Percentiles rank a stretch among this genome's conserved stretches.
These are phyloP conservation scores for Hymenotorrendiella dingleyae DNA, from an alignment of 2,329 filamentous ascomycete species.

Conservation along the genomic window DNA sequence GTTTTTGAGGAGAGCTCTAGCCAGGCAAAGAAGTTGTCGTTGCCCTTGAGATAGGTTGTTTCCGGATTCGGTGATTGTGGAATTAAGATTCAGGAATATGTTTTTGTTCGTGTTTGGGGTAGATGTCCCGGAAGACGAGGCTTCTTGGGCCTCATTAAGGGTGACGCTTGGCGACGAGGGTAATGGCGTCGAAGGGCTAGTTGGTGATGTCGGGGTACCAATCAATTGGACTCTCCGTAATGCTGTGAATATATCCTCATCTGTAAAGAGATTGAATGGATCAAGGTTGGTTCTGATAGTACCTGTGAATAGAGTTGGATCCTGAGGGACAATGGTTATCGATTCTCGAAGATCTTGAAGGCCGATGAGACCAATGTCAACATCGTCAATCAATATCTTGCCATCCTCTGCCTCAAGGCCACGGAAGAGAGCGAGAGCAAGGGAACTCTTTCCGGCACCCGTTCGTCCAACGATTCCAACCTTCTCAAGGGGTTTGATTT, in stretches of 20 bases:
- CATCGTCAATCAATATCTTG: conserved; percentile 80
- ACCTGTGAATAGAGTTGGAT: conserved; percentile 89
- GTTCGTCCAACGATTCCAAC: conserved; percentile 95
- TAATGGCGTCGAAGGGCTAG: conserved; percentile 29
- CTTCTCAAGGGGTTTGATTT: conserved; percentile 80
- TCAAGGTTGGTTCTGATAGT: conserved; percentile 91
- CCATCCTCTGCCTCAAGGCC: conserved; percentile 87
- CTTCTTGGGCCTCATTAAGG: conserved; percentile 26
- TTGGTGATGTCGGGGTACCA: conserved; percentile 37
- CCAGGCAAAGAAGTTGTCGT: conserved; percentile 87
- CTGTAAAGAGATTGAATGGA: conserved; percentile 81
- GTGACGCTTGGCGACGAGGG: conserved; percentile 24
- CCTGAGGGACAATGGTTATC: conserved; percentile 96
- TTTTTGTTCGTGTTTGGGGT: conserved; percentile 76
- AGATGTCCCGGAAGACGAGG: conserved; percentile 23
- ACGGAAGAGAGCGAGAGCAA: conserved; percentile 88
- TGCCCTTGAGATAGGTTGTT: conserved; percentile 95
- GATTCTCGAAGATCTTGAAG: conserved; percentile 88
- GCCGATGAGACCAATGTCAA: conserved; percentile 87
- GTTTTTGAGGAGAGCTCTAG: conserved; percentile 83
- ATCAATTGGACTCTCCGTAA: conserved; percentile 87
- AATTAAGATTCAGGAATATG: conserved; percentile 81
- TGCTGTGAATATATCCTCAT: conserved; percentile 83
- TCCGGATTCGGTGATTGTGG: conserved; percentile 81
- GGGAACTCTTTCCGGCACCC: conserved; percentile 91